phyloP scores from a whole-genome alignment of 1,284 basidiomycete genomes.

The Porodaedalea pini region DNA sequence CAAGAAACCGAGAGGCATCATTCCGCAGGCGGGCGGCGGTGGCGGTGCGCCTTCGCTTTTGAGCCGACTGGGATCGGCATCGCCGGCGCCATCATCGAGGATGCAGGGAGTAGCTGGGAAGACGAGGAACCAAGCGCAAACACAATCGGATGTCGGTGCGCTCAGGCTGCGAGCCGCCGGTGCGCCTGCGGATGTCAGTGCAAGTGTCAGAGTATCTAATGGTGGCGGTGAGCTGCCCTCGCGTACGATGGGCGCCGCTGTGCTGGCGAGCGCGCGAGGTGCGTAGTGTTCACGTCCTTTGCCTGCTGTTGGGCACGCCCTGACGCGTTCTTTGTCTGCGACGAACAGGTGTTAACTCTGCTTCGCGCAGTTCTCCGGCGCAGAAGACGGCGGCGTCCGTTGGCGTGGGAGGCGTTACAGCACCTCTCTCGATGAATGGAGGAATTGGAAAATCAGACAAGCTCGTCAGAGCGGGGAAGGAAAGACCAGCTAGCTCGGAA shows the following conservation, averaged over 20 bases:
- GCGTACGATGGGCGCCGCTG: background rate
- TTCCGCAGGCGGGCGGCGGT: conserved; percentile 15
- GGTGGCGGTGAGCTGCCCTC: background rate
- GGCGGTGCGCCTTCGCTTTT: conserved; percentile 38
- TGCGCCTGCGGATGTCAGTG: background rate
- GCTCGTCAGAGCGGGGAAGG: background rate
- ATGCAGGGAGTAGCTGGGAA: background rate
- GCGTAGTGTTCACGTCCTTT: background rate
- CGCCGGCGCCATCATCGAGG: background rate
- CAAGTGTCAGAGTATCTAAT: background rate
- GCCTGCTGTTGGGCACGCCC: too few relatives aligned
- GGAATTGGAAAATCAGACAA: background rate
- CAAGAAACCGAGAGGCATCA: conserved; percentile 34
- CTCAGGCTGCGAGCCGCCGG: too few relatives aligned
- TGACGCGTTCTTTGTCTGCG: background rate
- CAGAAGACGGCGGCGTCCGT: background rate
- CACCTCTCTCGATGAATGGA: background rate
- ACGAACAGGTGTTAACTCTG: too few relatives aligned
- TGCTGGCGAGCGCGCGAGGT: background rate
- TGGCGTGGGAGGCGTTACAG: background rate
- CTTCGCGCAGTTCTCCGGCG: background rate
- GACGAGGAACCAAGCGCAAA: background rate
- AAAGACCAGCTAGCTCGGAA: background rate
- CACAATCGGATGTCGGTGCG: background rate
- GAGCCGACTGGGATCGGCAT: conserved; percentile 33